Base-by-base conservation (phyloP, 1,284 basidiomycete species). In the Ceratobasidium sp. region DNA sequence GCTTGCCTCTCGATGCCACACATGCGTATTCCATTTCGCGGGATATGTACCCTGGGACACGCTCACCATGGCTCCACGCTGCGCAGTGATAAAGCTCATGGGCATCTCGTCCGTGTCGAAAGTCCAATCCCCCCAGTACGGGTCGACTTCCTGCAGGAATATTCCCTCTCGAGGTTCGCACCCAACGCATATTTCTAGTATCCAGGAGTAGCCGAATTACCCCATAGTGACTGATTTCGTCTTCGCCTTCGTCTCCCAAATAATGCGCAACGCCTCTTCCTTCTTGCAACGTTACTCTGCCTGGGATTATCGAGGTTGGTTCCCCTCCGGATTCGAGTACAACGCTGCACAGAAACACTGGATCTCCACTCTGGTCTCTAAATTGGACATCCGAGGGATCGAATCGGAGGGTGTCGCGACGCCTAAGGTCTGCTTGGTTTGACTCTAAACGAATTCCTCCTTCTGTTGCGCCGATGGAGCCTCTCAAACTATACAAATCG, bases 181-280 rank as follows among this genome's bases (percentile, higher is more conserved):
- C 52, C 52, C 52, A 53, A 53, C 52, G 35, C 52, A 53, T 34
- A 25, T 53, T 53, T 32, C n/a, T 29, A 15, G 52, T 53, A n/a
- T 53, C 52, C 31, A 53, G 31, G 6, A 53, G 52, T 8, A 53
- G 20, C 8, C 52, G 52, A 34, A 32, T n/a, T 32, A 20, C 35
- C 29, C 52, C 31, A 3, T 53, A n/a, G 31, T 13, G n/a, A n/a
- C n/a, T n/a, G n/a, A n/a, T n/a, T n/a, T n/a, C n/a, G n/a, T n/a
- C n/a, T n/a, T n/a, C n/a, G n/a, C n/a, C n/a, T n/a, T n/a, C n/a
- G n/a, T n/a, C n/a, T n/a, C n/a, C n/a, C n/a, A n/a, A n/a, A n/a
- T n/a, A n/a, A n/a, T n/a, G n/a, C n/a, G n/a, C n/a, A n/a, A n/a
- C n/a, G n/a, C n/a, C n/a, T n/a, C n/a, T n/a, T n/a, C n/a, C n/a